Percentiles rank a stretch among this genome's conserved stretches.
Evolutionary conservation across 805 yeast species (phyloP).

Genomic region (Suhomyces kilbournensis): DNA sequence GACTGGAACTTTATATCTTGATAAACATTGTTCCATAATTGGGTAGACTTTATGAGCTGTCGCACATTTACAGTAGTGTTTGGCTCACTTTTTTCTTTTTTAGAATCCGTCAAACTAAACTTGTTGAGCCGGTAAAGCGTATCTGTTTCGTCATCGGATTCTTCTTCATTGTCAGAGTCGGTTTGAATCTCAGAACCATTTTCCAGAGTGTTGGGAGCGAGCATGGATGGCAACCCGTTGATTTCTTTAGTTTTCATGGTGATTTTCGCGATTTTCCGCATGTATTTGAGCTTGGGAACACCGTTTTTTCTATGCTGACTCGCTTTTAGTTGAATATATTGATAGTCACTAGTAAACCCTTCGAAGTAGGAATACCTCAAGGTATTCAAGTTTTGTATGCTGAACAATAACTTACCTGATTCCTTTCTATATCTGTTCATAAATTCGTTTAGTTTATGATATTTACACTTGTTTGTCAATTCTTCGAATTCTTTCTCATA

Average conservation of each 20-base stretch:
- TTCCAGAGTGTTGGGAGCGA: background rate
- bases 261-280: constrained; percentile 8
- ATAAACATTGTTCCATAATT: constrained; percentile 30
- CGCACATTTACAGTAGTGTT: background rate
- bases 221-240: constrained; percentile 9
- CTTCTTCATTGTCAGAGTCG: constrained; percentile 8
- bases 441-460: constrained; percentile 9
- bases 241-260: background rate
- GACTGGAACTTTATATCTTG: constrained; percentile 26
- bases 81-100: background rate
- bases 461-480: constrained; percentile 7
- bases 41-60: constrained; percentile 8
- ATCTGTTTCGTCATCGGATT: background rate
- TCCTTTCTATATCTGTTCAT: constrained; percentile 8
- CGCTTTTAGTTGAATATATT: constrained; percentile 3
- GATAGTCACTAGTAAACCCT: constrained; percentile 11
- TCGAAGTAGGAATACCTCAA: constrained; percentile 16
- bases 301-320: constrained; percentile 4
- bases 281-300: constrained; percentile 7
- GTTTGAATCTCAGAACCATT: background rate
- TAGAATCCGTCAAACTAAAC: constrained; percentile 1
- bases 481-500: constrained; percentile 9
- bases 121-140: constrained; percentile 1
- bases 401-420: constrained; percentile 8
- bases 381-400: constrained; percentile 9